Conservation (phyloP, 306 rosid genomes). For the Begonia fuchsioides region DNA sequence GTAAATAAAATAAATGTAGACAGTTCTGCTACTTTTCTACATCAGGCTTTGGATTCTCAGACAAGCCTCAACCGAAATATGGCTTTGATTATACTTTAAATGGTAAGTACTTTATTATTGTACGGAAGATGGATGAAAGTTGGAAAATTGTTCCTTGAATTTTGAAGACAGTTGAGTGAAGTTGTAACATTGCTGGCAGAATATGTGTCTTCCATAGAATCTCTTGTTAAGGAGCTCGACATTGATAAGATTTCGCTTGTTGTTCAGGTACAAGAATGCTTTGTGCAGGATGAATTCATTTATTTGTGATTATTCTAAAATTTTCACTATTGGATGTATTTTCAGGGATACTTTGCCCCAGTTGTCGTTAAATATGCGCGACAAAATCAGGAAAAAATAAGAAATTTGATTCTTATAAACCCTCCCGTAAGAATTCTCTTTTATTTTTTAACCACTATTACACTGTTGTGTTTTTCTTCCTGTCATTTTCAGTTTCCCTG, state of each 20-base stretch:
- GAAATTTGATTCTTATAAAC: constrained; percentile 54
- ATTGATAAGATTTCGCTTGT: constrained; percentile 54
- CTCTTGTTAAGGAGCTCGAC: constrained; percentile 43
- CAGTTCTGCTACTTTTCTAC: too few relatives aligned
- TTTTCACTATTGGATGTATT: constrained; percentile 12
- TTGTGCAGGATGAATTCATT: neutral
- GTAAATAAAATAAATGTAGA: too few relatives aligned
- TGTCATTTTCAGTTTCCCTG: neutral
- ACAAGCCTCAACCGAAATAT: constrained; percentile 85
- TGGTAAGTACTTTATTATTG: constrained; percentile 30
- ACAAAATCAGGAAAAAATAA: constrained; percentile 47
- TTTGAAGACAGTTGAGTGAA: too few relatives aligned
- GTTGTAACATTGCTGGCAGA: constrained; percentile 22
- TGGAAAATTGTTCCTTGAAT: too few relatives aligned
- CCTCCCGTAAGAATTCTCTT: constrained; percentile 45
- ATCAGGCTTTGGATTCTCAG: constrained; percentile 85
- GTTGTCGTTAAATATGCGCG: constrained; percentile 63
- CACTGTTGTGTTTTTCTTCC: constrained; percentile 5
- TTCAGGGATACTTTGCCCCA: constrained; percentile 79
- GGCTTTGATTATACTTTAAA: constrained; percentile 77
- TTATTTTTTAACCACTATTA: too few relatives aligned
- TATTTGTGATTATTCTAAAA: neutral
- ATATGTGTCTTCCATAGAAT: constrained; percentile 56
- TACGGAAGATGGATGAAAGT: too few relatives aligned
- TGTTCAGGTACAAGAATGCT: constrained; percentile 40